phyloP scores from a whole-genome alignment of 2,329 filamentous ascomycete genomes.

The Fusarium sp. region DNA sequence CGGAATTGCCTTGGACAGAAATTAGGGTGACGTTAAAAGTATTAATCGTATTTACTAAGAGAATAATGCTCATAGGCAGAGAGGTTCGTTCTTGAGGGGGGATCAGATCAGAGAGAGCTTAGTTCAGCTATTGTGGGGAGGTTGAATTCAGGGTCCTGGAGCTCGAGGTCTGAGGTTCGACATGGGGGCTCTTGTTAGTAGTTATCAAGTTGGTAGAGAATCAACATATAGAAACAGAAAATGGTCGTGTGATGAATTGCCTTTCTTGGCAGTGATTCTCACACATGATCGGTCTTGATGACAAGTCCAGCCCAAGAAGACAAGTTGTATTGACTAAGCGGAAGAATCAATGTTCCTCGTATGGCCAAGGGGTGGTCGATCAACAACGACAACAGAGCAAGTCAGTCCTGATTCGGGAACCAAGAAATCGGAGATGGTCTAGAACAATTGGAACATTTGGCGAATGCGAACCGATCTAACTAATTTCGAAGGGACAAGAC shows the following conservation, averaged over 20 bases:
- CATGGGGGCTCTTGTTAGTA: neutral
- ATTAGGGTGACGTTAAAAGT: neutral
- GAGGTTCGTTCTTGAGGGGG: neutral
- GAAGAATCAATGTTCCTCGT: neutral
- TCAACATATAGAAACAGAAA: neutral
- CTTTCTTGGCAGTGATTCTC: slow-evolving; percentile 10
- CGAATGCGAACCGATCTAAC: slow-evolving; percentile 16
- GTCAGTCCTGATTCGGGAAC: slow-evolving; percentile 16
- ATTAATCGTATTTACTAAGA: neutral
- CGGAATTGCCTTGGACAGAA: neutral
- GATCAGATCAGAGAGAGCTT: slow-evolving; percentile 5
- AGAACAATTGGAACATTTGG: slow-evolving; percentile 16
- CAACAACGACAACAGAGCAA: neutral
- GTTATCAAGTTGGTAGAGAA: neutral
- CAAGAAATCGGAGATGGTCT: slow-evolving; percentile 15
- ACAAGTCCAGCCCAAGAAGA: neutral
- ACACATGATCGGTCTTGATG: neutral
- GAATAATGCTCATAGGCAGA: neutral
- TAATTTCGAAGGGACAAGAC: slow-evolving; percentile 4
- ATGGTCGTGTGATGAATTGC: slow-evolving; percentile 21
- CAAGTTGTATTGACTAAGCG: neutral
- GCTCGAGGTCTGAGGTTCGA: slow-evolving; percentile 12
- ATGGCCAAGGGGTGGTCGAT: neutral
- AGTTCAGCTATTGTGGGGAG: slow-evolving; percentile 20
- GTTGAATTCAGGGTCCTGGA: slow-evolving; percentile 29